Conservation (phyloP, 1,284 basidiomycete genomes). For the Leccinum angustisporum region DNA sequence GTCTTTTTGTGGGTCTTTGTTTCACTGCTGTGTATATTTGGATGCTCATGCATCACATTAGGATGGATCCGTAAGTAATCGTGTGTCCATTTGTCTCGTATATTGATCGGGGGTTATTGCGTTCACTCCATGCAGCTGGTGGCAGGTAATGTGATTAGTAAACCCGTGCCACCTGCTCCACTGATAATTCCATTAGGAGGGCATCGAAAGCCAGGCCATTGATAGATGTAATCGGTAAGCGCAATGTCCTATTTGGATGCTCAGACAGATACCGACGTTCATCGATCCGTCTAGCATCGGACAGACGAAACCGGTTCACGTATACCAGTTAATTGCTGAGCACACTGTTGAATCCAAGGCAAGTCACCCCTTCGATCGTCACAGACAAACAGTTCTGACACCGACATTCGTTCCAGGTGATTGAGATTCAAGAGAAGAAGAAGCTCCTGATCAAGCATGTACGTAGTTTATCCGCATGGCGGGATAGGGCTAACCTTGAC, state of each 20-base stretch:
- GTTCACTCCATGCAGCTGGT: conserved; percentile 50
- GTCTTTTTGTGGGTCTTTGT: conserved; percentile 71
- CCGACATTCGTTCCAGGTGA: conserved; percentile 43
- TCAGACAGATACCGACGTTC: conserved; percentile 3
- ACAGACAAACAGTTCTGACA: neutral
- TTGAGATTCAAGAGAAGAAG: conserved; percentile 83
- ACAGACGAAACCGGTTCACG: conserved; percentile 77
- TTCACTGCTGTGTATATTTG: neutral
- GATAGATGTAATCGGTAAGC: conserved; percentile 69
- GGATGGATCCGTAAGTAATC: conserved; percentile 79
- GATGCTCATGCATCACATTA: conserved; percentile 29
- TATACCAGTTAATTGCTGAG: conserved; percentile 87
- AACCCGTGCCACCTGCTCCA: neutral
- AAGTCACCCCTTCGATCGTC: conserved; percentile 2
- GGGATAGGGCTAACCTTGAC: neutral
- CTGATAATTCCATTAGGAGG: conserved; percentile 50
- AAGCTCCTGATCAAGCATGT: conserved; percentile 72
- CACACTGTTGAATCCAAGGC: conserved; percentile 85
- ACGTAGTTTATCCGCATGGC: conserved; percentile 9
- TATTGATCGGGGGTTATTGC: conserved; percentile 14
- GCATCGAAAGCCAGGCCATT: conserved; percentile 88
- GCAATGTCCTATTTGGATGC: neutral
- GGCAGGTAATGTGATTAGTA: conserved; percentile 49
- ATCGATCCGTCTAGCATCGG: conserved; percentile 58
- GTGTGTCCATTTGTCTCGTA: neutral